These are phyloP conservation scores for Microbotryomycetes sp. DNA, from an alignment of 1,284 basidiomycete species.

Conservation along the genomic window DNA sequence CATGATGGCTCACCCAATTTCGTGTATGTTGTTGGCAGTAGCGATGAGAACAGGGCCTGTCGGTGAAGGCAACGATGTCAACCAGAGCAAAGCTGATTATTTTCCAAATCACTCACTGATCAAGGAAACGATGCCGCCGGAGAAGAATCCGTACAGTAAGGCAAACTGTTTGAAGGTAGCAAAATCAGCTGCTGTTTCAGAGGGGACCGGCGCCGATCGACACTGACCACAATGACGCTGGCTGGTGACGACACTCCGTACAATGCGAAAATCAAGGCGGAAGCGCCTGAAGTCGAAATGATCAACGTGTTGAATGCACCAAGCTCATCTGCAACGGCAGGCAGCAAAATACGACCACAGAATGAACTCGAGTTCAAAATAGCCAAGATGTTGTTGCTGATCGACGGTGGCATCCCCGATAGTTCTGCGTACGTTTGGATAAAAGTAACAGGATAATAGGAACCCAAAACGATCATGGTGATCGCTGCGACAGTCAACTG, in stretches of 20 bases:
- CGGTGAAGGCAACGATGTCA: no score
- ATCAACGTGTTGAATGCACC: neutral
- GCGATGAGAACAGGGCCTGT: neutral
- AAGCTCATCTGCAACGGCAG: neutral
- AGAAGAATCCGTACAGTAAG: neutral
- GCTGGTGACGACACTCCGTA: neutral
- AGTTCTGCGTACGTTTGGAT: neutral
- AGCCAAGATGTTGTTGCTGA: neutral
- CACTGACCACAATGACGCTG: neutral
- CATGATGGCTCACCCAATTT: neutral
- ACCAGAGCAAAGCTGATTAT: neutral
- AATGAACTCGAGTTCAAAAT: neutral
- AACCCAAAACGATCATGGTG: neutral
- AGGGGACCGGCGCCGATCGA: no score
- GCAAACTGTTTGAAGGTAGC: neutral
- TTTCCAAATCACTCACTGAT: neutral
- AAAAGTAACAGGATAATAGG: neutral
- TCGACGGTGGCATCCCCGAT: neutral
- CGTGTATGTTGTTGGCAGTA: neutral
- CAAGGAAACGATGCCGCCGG: neutral
- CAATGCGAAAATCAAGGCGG: neutral
- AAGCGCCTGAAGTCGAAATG: neutral
- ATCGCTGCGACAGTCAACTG: neutral
- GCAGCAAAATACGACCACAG: neutral
- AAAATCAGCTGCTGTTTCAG: neutral